These are phyloP conservation scores for Raffaelea albimanens DNA, from an alignment of 2,329 filamentous ascomycete species.

Conservation along the genomic window DNA sequence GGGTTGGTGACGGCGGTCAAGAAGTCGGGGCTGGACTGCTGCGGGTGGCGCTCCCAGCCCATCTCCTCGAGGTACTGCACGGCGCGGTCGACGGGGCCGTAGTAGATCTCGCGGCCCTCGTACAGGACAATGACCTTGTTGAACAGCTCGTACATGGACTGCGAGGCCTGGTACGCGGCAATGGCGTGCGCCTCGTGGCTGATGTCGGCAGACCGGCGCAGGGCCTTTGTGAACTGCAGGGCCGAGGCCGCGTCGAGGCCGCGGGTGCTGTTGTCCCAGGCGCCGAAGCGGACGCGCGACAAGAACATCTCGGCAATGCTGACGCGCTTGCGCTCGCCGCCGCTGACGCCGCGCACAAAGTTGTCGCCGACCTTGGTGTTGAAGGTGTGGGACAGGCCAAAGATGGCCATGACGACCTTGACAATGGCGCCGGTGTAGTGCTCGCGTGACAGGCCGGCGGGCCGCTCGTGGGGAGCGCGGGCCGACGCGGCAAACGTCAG, in stretches of 20 bases:
- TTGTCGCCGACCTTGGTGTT: slow-evolving; percentile 61
- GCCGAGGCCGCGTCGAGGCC: slow-evolving; percentile 54
- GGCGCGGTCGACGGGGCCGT: slow-evolving; percentile 51
- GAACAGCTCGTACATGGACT: slow-evolving; percentile 57
- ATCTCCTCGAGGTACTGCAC: slow-evolving; percentile 56
- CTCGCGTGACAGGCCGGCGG: slow-evolving; percentile 35
- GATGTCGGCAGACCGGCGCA: slow-evolving; percentile 59
- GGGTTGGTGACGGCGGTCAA: slow-evolving; percentile 70
- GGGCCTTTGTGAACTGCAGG: slow-evolving; percentile 53
- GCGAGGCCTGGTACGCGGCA: slow-evolving; percentile 58
- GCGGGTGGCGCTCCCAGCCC: slow-evolving; percentile 50
- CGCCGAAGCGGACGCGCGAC: slow-evolving; percentile 49
- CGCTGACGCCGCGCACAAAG: slow-evolving; percentile 50
- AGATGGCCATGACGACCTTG: slow-evolving; percentile 48
- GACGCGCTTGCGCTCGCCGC: slow-evolving; percentile 64
- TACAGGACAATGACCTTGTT: slow-evolving; percentile 71
- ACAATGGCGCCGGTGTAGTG: slow-evolving; percentile 31
- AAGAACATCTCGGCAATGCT: slow-evolving; percentile 63
- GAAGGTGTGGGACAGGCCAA: slow-evolving; percentile 54
- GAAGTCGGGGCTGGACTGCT: slow-evolving; percentile 66
- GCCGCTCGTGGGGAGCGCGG: slow-evolving; percentile 42
- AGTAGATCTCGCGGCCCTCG: slow-evolving; percentile 54
- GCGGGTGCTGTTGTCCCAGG: slow-evolving; percentile 63
- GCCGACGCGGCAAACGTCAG: slow-evolving; percentile 57
- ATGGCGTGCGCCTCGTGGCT: slow-evolving; percentile 49